Conservation (phyloP, 2,329 filamentous ascomycete species). For the Pseudofabraea citricarpa region DNA sequence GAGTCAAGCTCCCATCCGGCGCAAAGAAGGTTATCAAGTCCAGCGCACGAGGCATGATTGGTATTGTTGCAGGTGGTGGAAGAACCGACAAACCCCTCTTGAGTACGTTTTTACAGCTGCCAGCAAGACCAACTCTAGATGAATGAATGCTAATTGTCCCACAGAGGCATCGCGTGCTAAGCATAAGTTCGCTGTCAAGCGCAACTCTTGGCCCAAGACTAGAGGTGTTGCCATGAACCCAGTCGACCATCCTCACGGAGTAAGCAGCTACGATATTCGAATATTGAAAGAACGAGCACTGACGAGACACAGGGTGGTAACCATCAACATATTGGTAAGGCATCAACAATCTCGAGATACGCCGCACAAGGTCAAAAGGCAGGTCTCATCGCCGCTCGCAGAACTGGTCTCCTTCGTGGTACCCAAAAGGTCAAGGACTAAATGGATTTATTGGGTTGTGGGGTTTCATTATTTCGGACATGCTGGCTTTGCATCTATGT, state of each 20-base stretch:
- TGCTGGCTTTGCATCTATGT: constrained; percentile 30
- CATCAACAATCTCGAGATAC: constrained; percentile 98
- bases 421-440: constrained; percentile 99
- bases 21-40: constrained; percentile 99
- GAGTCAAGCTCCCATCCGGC: constrained; percentile 97
- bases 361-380: constrained; percentile 99
- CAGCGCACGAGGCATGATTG: constrained; percentile 94
- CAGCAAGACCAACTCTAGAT: constrained; percentile 12
- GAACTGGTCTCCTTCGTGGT: constrained; percentile 99
- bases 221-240: constrained; percentile 99
- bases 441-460: constrained; percentile 18
- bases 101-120: constrained; percentile 56
- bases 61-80: constrained; percentile 98
- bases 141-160: constrained; percentile 34
- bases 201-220: constrained; percentile 99
- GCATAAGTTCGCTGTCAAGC: constrained; percentile 99
- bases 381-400: constrained; percentile 98
- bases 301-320: constrained; percentile 67
- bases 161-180: constrained; percentile 98
- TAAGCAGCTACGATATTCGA: constrained; percentile 13
- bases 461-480: constrained; percentile 27
- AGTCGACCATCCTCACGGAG: constrained; percentile 97
- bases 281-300: constrained; percentile 28
- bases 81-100: constrained; percentile 99
- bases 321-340: constrained; percentile 96